Evolutionary conservation across 345 rosid genomes (phyloP), one percentile per base, ranked within the genome.

Genomic region (Salix exigua): DNA sequence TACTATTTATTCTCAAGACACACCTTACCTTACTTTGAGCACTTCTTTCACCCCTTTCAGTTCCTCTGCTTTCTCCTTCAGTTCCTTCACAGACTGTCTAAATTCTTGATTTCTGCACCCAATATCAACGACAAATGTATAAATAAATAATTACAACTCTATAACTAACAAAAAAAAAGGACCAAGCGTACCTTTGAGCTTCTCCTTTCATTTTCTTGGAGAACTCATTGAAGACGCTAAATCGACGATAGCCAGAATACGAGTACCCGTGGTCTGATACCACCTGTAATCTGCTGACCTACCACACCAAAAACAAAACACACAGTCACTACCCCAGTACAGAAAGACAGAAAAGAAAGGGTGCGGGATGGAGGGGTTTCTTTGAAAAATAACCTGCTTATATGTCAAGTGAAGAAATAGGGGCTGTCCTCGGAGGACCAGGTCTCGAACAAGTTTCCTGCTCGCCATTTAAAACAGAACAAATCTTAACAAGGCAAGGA

Each of bases 161-260:
- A 58, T 5, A 18, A 18, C 26, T 2, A 30, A 35, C 12, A 26
- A 55, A 51, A 16, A 68, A 61, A 6, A 19, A 0, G 61, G 42
- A 33, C 13, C 4, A 23, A 74, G 38, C 11, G 18, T 85, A 91
- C 97, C 88, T 86, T 33, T 82, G 84, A 75, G 81, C 94, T 87
- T 91, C 94, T 46, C 97, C 97, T 87, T 83, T 89, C 72, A 96
- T 74, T 78, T 89, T 87, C 78, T 89, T 87, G 1, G 95, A 90
- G 76, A 94, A 92, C 60, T 94, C 94, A 66, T 88, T 88, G 73
- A 96, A 89, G 42, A 93, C 90, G 40, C 99, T 88, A 78, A 89
- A 93, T 74, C 63, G 80, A 42, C 92, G 96, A 85, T 72, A 75
- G 74, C 74, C 76, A n/a, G 26, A 58, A 58, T 58, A 58, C 25